These are phyloP conservation scores for Mycena vulgaris DNA, from an alignment of 768 basidiomycete species.

Conservation along the genomic window DNA sequence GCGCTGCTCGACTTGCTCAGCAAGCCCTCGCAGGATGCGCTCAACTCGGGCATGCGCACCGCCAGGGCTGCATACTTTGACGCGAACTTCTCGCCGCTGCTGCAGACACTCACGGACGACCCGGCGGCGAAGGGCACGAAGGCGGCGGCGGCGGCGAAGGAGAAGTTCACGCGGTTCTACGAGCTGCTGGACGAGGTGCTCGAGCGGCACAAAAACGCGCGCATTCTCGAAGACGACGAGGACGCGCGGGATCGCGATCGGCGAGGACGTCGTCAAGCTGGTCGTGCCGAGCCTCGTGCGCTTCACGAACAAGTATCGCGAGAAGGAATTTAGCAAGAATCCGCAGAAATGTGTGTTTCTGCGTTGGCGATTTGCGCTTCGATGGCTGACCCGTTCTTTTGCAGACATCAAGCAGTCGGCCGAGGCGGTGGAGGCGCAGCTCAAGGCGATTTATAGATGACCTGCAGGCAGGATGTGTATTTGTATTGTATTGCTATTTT, in stretches of 20 bases:
- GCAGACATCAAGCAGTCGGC: conserved; percentile 85
- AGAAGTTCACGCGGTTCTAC: conserved; percentile 88
- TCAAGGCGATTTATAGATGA: conserved; percentile 72
- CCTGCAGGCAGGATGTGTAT: not conserved
- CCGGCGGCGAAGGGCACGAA: conserved; percentile 65
- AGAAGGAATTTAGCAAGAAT: conserved; percentile 90
- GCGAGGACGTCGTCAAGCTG: conserved; percentile 83
- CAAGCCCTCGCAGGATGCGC: conserved; percentile 70
- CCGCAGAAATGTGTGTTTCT: conserved; percentile 78
- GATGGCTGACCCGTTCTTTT: conserved; percentile 34
- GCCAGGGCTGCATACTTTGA: conserved; percentile 91
- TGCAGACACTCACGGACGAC: conserved; percentile 77
- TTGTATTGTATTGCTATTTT: not conserved
- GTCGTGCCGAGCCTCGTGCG: conserved; percentile 82
- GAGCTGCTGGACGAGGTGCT: conserved; percentile 85
- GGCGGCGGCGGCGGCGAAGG: conserved; percentile 76
- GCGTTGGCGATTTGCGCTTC: not conserved
- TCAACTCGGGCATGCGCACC: conserved; percentile 82
- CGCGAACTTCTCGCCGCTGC: conserved; percentile 83
- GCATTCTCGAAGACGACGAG: conserved; percentile 80
- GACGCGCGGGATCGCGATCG: conserved; percentile 71
- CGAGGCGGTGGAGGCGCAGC: conserved; percentile 81
- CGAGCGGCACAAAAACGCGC: conserved; percentile 80
- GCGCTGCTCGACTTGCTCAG: conserved; percentile 69
- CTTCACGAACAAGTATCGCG: conserved; percentile 82